A percentile compares a stretch with the other conserved stretches of the same genome.
These are phyloP conservation scores for Lasiosphaeriaceae sp. DNA, from an alignment of 495 filamentous ascomycete species.

Conservation along the genomic window DNA sequence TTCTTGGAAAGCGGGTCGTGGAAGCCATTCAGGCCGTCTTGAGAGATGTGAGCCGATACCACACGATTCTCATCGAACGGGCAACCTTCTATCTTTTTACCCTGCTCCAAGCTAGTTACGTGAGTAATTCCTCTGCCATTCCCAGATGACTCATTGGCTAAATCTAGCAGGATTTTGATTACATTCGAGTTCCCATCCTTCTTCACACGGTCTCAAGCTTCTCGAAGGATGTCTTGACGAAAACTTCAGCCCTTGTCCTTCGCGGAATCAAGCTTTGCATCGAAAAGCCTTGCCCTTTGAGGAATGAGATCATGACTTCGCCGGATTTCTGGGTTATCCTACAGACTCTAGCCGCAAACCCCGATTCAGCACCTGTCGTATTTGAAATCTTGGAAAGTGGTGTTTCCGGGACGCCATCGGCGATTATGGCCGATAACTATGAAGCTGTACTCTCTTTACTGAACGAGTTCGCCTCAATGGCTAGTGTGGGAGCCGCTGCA, in stretches of 20 bases:
- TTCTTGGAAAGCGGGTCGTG: slow-evolving; percentile 72
- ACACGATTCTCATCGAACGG: slow-evolving; percentile 75
- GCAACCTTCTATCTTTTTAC: slow-evolving; percentile 82
- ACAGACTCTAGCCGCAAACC: slow-evolving; percentile 61
- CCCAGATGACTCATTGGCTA: slow-evolving; percentile 3
- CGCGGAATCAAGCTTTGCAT: slow-evolving; percentile 79
- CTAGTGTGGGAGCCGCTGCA: slow-evolving; percentile 69
- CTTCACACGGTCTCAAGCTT: slow-evolving; percentile 89
- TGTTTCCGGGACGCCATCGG: slow-evolving; percentile 58
- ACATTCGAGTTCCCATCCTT: slow-evolving; percentile 86
- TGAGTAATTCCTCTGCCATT: slow-evolving; percentile 42
- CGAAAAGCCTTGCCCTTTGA: slow-evolving; percentile 66
- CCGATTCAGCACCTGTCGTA: slow-evolving; percentile 68
- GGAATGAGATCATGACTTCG: slow-evolving; percentile 89
- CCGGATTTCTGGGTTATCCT: slow-evolving; percentile 97
- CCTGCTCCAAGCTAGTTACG: slow-evolving; percentile 81
- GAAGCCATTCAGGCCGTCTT: slow-evolving; percentile 77
- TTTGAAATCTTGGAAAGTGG: slow-evolving; percentile 81
- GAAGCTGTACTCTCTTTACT: slow-evolving; percentile 77
- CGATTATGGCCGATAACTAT: slow-evolving; percentile 93
- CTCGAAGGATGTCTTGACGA: slow-evolving; percentile 68
- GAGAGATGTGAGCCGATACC: slow-evolving; percentile 70
- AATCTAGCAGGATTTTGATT: slow-evolving; percentile 70
- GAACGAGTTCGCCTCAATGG: slow-evolving; percentile 85
- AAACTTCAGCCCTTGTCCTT: slow-evolving; percentile 68